These are phyloP conservation scores for Priceomyces haplophilus DNA, from an alignment of 805 yeast genomes.

Conservation along the genomic window DNA sequence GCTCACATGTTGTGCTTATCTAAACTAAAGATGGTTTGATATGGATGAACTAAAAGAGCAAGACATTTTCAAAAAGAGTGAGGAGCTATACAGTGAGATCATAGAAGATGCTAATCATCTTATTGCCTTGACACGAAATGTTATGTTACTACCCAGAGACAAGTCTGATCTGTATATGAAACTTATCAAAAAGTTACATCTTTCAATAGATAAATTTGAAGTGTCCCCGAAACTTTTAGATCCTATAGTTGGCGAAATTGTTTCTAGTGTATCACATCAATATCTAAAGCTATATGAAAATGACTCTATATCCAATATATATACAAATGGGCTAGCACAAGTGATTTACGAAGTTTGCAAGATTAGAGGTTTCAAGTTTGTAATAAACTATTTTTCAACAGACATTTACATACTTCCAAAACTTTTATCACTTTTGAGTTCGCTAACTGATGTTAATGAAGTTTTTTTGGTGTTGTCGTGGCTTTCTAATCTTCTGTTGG, in stretches of 20 bases:
- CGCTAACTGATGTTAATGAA: conserved; percentile 19
- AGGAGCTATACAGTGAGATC: conserved; percentile 14
- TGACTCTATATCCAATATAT: conserved; percentile 1
- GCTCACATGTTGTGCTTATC: too few relatives aligned
- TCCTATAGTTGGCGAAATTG: conserved; percentile 29
- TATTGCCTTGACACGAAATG: neutral
- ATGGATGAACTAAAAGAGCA: conserved; percentile 14
- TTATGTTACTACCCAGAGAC: conserved; percentile 4
- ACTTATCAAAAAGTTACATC: conserved; percentile 13
- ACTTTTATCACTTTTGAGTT: conserved; percentile 14
- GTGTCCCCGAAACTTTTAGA: conserved; percentile 53
- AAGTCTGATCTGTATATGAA: conserved; percentile 9
- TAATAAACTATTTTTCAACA: conserved; percentile 58
- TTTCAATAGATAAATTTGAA: conserved; percentile 48
- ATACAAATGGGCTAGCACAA: conserved; percentile 18
- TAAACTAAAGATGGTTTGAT: neutral
- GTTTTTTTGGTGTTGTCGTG: conserved; percentile 55
- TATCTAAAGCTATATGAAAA: conserved; percentile 18
- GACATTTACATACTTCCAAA: conserved; percentile 50
- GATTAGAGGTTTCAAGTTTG: conserved; percentile 61
- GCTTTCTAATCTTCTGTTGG: conserved; percentile 66
- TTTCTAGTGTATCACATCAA: conserved; percentile 23
- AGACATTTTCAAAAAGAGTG: conserved; percentile 13
- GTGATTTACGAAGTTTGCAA: conserved; percentile 61
- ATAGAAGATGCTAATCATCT: neutral